These are phyloP conservation scores for Colletotrichum spaethianum DNA, from an alignment of 2,329 filamentous ascomycete genomes.

Conservation along the genomic window DNA sequence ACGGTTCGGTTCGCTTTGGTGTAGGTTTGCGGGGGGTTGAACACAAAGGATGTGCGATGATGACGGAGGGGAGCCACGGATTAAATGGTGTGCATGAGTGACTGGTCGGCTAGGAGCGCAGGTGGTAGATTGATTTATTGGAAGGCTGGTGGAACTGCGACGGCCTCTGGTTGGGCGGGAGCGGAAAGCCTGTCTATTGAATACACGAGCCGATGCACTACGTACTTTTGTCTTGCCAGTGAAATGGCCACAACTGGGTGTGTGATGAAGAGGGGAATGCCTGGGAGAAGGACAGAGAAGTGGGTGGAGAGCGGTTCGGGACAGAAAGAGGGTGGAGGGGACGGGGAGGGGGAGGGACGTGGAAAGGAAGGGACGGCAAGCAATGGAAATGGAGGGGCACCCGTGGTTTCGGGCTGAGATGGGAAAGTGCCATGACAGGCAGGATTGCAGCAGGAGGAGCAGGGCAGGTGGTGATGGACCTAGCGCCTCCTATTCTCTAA, in stretches of 20 bases:
- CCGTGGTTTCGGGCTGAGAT: constrained; percentile 31
- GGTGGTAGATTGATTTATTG: constrained; percentile 17
- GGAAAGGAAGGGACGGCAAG: constrained; percentile 18
- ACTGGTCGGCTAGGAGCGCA: constrained; percentile 12
- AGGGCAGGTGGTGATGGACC: constrained; percentile 10
- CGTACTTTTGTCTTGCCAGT: neutral
- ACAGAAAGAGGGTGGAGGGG: neutral
- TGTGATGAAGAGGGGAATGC: constrained; percentile 25
- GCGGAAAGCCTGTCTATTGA: constrained; percentile 6
- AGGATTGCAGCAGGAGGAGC: neutral
- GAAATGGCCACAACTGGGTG: neutral
- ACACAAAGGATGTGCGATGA: constrained; percentile 39
- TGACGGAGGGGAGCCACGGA: constrained; percentile 37
- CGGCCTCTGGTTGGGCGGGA: constrained; percentile 21
- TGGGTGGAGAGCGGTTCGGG: constrained; percentile 23
- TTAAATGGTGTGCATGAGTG: constrained; percentile 32
- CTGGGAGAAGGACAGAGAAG: constrained; percentile 32
- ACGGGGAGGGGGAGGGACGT: constrained; percentile 4
- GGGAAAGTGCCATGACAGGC: constrained; percentile 6
- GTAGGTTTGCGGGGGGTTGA: constrained; percentile 26
- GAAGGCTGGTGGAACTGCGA: constrained; percentile 32
- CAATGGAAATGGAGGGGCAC: constrained; percentile 22
- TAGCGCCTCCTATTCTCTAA: neutral
- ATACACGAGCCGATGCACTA: neutral
- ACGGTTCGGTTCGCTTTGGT: constrained; percentile 13